Percentiles rank a stretch among this genome's conserved stretches.
Evolutionary conservation across 345 rosid genomes (phyloP).

Genomic region (Melaleuca quinquenervia): DNA sequence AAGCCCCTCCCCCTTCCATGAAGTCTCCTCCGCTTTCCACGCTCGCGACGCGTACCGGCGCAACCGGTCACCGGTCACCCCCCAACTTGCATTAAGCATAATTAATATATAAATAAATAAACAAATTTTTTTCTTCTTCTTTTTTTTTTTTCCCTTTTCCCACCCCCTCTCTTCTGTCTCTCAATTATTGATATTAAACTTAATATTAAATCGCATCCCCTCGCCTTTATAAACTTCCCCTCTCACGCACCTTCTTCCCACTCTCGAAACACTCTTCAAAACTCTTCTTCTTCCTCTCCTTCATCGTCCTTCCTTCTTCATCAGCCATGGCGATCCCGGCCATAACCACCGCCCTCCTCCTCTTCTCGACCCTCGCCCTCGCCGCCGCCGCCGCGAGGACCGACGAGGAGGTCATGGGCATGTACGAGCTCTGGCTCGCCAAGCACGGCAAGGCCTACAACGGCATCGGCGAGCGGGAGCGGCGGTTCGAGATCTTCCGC

Average conservation of each 20-base stretch:
- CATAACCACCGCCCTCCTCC: not conserved
- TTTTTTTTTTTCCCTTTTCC: not conserved
- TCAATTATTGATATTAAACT: not conserved
- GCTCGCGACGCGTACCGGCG: not conserved
- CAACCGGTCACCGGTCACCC: not conserved
- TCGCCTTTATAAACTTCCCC: not conserved
- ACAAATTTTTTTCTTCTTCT: not conserved
- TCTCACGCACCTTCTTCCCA: not conserved
- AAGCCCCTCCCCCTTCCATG: not conserved
- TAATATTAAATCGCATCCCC: not conserved
- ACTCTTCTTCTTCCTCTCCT: not conserved
- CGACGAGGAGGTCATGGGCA: slow-evolving; percentile 54
- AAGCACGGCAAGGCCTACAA: slow-evolving; percentile 51
- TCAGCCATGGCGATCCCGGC: not conserved
- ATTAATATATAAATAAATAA: accelerated
- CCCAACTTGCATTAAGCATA: not conserved
- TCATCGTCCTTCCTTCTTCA: not conserved
- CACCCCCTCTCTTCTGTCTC: not conserved
- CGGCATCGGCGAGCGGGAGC: slow-evolving; percentile 40
- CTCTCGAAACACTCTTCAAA: not conserved
- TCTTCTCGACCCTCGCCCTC: not conserved
- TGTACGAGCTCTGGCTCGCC: slow-evolving; percentile 55
- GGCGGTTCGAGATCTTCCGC: slow-evolving; percentile 57
- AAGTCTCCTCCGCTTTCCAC: not conserved
- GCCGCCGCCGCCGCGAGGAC: slow-evolving; percentile 23